phyloP scores from a whole-genome alignment of 768 basidiomycete genomes.

The Amanita molliuscula region DNA sequence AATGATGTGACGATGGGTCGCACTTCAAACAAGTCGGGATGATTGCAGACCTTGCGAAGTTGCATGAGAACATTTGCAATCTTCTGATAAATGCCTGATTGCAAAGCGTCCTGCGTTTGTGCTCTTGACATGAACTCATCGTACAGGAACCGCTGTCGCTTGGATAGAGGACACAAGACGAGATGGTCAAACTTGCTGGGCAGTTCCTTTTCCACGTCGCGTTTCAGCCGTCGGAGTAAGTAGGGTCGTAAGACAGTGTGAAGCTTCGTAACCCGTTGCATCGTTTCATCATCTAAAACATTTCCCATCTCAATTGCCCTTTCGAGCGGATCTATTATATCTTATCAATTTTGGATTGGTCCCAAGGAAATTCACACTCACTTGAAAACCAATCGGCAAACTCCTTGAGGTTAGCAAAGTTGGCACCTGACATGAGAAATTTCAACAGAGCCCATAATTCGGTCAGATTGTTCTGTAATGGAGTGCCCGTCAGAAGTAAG shows the following conservation, averaged over 20 bases:
- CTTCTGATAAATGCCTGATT: conserved; percentile 81
- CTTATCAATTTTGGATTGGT: not conserved
- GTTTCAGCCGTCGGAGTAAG: conserved; percentile 89
- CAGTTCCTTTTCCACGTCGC: conserved; percentile 93
- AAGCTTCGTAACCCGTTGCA: conserved; percentile 79
- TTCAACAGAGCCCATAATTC: conserved; percentile 94
- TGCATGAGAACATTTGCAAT: conserved; percentile 97
- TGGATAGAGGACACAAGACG: conserved; percentile 79
- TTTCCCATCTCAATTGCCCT: conserved; percentile 85
- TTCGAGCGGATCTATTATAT: conserved; percentile 71
- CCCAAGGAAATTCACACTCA: conserved; percentile 26
- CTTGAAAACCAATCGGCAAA: conserved; percentile 97
- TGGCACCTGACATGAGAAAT: conserved; percentile 83
- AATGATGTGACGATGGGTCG: conserved; percentile 77
- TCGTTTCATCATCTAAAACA: conserved; percentile 67
- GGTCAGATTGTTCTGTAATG: conserved; percentile 91
- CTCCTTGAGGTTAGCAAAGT: conserved; percentile 87
- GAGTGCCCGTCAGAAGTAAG: conserved; percentile 89
- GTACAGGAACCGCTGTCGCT: conserved; percentile 89
- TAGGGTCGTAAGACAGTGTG: conserved; percentile 95
- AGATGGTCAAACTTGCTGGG: conserved; percentile 93
- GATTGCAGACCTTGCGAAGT: conserved; percentile 91
- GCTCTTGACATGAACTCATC: conserved; percentile 93
- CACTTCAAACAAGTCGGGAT: conserved; percentile 87
- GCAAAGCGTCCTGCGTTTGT: conserved; percentile 71